These are phyloP conservation scores for Wickerhamomyces queroliae DNA, from an alignment of 805 yeast species.

Conservation along the genomic window DNA sequence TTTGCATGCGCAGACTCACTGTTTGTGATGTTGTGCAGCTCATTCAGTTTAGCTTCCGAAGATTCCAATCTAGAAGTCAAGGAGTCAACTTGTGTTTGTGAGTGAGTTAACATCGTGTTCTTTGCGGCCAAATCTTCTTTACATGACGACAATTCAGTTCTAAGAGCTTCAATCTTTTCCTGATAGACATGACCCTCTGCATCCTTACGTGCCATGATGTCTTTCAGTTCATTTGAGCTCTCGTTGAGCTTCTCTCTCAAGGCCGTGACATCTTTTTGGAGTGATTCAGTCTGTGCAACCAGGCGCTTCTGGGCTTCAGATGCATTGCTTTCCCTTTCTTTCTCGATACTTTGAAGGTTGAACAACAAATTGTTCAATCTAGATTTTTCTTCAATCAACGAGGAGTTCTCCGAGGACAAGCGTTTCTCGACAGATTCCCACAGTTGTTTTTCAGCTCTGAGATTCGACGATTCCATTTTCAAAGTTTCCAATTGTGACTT, in stretches of 20 bases:
- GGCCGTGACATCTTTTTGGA: conserved; percentile 39
- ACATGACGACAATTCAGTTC: conserved; percentile 35
- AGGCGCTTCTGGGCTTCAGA: conserved; percentile 45
- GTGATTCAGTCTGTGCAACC: conserved; percentile 39
- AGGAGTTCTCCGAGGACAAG: conserved; percentile 45
- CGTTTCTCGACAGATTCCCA: conserved; percentile 44
- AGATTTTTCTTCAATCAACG: conserved; percentile 51
- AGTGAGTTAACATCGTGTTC: conserved; percentile 30
- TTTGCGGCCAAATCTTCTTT: conserved; percentile 38
- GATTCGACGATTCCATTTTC: conserved; percentile 39
- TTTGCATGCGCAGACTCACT: conserved; percentile 20
- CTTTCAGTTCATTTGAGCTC: conserved; percentile 45
- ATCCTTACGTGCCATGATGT: conserved; percentile 48
- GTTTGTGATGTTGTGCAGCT: conserved; percentile 23
- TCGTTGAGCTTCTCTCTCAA: conserved; percentile 42
- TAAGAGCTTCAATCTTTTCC: conserved; percentile 53
- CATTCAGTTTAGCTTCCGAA: conserved; percentile 24
- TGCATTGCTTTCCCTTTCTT: conserved; percentile 52
- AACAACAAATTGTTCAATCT: conserved; percentile 51
- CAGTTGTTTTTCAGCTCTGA: conserved; percentile 49
- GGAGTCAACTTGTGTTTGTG: conserved; percentile 31
- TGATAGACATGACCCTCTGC: conserved; percentile 49
- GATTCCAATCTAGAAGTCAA: conserved; percentile 25
- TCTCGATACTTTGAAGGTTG: conserved; percentile 54
- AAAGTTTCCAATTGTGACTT: conserved; percentile 39